phyloP scores from a whole-genome alignment of 75 land plant genomes.

The Cunninghamia lanceolata region DNA sequence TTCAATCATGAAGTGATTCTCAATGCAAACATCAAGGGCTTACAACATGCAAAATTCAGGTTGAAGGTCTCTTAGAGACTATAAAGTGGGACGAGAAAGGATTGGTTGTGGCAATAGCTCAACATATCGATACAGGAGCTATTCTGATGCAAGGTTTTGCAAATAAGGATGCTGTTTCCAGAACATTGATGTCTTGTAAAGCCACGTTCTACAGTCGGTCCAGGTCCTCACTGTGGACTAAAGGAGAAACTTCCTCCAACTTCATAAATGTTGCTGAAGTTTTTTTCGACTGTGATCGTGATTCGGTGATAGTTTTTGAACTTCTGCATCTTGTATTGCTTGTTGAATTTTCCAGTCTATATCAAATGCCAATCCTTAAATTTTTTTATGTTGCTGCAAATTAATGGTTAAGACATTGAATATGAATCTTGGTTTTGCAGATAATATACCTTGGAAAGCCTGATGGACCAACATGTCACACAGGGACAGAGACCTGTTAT shows the following conservation, averaged over 20 bases:
- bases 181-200: constrained; percentile 59
- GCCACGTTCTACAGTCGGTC: constrained; percentile 96
- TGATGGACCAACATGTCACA: constrained; percentile 96
- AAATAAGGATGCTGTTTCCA: constrained; percentile 71
- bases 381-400: not conserved
- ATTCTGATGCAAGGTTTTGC: constrained; percentile 96
- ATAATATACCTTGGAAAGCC: constrained; percentile 93
- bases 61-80: constrained; percentile 60
- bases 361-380: not conserved
- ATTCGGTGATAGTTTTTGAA: constrained; percentile 63
- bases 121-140: constrained; percentile 90
- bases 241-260: constrained; percentile 94
- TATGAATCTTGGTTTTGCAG: constrained; percentile 29
- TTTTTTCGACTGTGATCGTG: constrained; percentile 94
- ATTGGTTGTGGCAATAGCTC: constrained; percentile 89
- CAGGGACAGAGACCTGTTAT: constrained; percentile 88
- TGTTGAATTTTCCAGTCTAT: not conserved
- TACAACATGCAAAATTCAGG: constrained; percentile 40
- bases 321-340: not conserved
- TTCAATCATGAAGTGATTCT: constrained; percentile 13
- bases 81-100: constrained; percentile 95
- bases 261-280: constrained; percentile 86
- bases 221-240: constrained; percentile 79
- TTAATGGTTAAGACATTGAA: not conserved
- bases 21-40: constrained; percentile 9